phyloP scores from a whole-genome alignment of 768 basidiomycete genomes.

The Hypholoma fasciculare region DNA sequence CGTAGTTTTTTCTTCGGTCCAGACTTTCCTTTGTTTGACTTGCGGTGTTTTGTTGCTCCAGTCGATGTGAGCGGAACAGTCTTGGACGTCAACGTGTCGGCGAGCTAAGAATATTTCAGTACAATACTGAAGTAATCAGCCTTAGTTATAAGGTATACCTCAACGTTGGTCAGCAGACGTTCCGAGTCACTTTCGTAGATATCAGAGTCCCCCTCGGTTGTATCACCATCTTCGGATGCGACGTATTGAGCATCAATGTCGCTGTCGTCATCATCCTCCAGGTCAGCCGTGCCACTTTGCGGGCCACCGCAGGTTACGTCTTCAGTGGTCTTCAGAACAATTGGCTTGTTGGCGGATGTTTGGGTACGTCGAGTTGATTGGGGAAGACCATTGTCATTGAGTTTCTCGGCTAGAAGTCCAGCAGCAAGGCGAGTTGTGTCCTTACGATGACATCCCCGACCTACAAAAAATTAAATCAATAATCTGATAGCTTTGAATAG shows the following conservation, averaged over 20 bases:
- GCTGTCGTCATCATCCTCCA: no score
- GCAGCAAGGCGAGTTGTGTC: background rate
- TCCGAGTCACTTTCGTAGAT: background rate
- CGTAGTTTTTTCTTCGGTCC: background rate
- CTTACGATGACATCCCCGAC: background rate
- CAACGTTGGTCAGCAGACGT: background rate
- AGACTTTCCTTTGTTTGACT: background rate
- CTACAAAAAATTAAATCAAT: background rate
- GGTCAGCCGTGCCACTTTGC: no score
- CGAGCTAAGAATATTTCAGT: constrained; percentile 1
- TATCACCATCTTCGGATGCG: no score
- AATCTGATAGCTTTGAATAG: background rate
- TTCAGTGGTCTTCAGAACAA: no score
- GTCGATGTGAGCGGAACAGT: background rate
- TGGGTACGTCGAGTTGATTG: background rate
- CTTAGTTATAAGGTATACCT: background rate
- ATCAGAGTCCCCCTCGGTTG: no score
- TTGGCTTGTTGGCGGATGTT: no score
- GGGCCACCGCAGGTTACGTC: no score
- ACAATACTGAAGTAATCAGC: background rate
- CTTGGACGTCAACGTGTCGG: constrained; percentile 1
- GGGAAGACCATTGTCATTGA: background rate
- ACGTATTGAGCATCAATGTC: no score
- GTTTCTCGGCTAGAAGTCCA: background rate
- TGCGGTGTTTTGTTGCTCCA: background rate